Evolutionary conservation across 768 basidiomycete species (phyloP), one percentile per base, ranked within the genome.

Genomic region (Aureoboletus auriporus): DNA sequence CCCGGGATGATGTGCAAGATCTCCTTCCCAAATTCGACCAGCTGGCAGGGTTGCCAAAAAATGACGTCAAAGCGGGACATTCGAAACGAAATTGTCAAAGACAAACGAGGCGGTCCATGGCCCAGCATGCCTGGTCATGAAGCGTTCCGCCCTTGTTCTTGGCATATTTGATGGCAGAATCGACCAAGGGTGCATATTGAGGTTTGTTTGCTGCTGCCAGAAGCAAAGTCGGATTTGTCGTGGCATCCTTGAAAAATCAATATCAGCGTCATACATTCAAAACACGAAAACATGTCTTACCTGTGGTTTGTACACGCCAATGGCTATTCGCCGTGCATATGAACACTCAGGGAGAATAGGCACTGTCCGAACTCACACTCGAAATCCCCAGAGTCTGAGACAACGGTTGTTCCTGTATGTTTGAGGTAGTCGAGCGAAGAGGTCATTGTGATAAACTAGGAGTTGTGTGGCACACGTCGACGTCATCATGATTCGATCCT

Each of bases 361-460:
- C 50, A 49, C 51, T 33, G 5, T 16, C 2, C 3, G 16, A 27
- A 36, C 72, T 61, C 49, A 75, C 90, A 77, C 70, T 89, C 89
- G 65, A 95, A 94, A 71, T 95, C 93, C 45, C 93, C 93, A 49
- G 92, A 89, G 77, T 98, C 93, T 38, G 89, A 91, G 65, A 94
- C 91, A 67, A 97, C 92, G 60, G 85, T 83, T 61, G 93, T 97
- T 57, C 93, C 93, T 58, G 86, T 86, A 61, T 84, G 77, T 66
- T 93, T 93, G 61, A 94, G 86, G 47, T 71, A 71, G 66, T 89
- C 86, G 56, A 90, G 83, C 31, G 87, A 86, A 59, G 76, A 87
- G 56, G 84, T 72, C 86, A 88, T 89, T 62, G 57, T 73, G 20
- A 23, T 23, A 23, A 23, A 23, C 20, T 23, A 23, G 20, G 20